Evolutionary conservation across 2,329 filamentous ascomycete genomes (phyloP).

Genomic region (Fusarium veterinarium): DNA sequence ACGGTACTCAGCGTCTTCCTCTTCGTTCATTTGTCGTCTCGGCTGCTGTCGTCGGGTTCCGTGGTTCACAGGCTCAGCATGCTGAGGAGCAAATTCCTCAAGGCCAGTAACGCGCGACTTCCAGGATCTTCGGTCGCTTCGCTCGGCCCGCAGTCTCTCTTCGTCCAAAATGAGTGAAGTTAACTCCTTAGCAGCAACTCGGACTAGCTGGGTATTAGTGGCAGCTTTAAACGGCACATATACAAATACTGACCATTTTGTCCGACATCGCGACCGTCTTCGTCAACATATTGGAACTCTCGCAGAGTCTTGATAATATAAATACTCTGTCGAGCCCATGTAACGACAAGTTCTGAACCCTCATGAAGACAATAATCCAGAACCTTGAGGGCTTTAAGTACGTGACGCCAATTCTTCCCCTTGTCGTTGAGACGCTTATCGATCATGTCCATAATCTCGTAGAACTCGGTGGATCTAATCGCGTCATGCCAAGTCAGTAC

Average conservation of each 20-base stretch:
- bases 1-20: conserved; percentile 90
- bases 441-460: conserved; percentile 99
- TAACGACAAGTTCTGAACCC: conserved; percentile 94
- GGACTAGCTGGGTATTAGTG: conserved; percentile 68
- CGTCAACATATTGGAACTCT: conserved; percentile 96
- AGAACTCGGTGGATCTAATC: conserved; percentile 90
- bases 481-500: conserved; percentile 33
- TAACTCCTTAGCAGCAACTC: conserved; percentile 94
- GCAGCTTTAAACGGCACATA: not conserved
- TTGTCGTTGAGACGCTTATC: conserved; percentile 99
- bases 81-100: conserved; percentile 76
- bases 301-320: conserved; percentile 99
- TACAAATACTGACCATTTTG: conserved; percentile 80
- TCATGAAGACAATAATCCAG: conserved; percentile 98
- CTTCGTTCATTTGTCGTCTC: conserved; percentile 69
- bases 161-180: conserved; percentile 93
- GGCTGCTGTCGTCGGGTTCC: conserved; percentile 56
- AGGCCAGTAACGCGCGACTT: conserved; percentile 95
- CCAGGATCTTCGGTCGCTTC: conserved; percentile 92
- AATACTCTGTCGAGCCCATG: conserved; percentile 97
- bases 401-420: conserved; percentile 99
- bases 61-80: conserved; percentile 49
- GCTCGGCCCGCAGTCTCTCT: conserved; percentile 88
- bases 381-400: conserved; percentile 96
- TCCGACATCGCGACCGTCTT: conserved; percentile 94